These are phyloP conservation scores for Friedmanniomyces endolithicus DNA, from an alignment of 495 filamentous ascomycete species.

Conservation along the genomic window DNA sequence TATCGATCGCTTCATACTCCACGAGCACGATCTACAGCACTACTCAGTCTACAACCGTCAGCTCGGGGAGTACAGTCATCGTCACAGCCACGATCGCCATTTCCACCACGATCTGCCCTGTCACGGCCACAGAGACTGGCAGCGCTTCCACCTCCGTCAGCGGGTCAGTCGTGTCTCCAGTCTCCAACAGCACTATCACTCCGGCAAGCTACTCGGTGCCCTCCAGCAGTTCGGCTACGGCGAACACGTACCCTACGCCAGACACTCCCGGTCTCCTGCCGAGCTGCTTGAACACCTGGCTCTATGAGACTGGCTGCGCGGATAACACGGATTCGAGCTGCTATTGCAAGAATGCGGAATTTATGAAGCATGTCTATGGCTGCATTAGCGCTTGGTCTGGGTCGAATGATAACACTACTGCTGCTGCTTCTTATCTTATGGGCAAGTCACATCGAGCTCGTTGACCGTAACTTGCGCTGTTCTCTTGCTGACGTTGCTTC, in stretches of 20 bases:
- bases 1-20: slow-evolving; percentile 14
- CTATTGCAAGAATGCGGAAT: slow-evolving; percentile 70
- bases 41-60: slow-evolving; percentile 25
- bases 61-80: slow-evolving; percentile 15
- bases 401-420: slow-evolving; percentile 49
- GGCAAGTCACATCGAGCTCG: slow-evolving; percentile 32
- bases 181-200: slow-evolving; percentile 2
- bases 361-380: slow-evolving; percentile 67
- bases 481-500: slow-evolving; percentile 36
- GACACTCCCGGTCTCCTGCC: slow-evolving; percentile 65
- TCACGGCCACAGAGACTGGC: slow-evolving; percentile 15
- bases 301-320: slow-evolving; percentile 58
- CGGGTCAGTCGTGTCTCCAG: neutral
- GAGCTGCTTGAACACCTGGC: slow-evolving; percentile 88
- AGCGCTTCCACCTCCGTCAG: neutral
- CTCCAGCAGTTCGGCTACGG: slow-evolving; percentile 22
- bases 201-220: slow-evolving; percentile 17
- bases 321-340: slow-evolving; percentile 74
- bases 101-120: slow-evolving; percentile 27
- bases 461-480: no score
- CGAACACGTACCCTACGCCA: slow-evolving; percentile 19
- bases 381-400: slow-evolving; percentile 70
- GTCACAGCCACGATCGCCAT: slow-evolving; percentile 34
- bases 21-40: slow-evolving; percentile 32
- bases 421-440: slow-evolving; percentile 71